Conservation (phyloP, 352 stramenopile species). For the Thalassiosira livingstoniorum region DNA sequence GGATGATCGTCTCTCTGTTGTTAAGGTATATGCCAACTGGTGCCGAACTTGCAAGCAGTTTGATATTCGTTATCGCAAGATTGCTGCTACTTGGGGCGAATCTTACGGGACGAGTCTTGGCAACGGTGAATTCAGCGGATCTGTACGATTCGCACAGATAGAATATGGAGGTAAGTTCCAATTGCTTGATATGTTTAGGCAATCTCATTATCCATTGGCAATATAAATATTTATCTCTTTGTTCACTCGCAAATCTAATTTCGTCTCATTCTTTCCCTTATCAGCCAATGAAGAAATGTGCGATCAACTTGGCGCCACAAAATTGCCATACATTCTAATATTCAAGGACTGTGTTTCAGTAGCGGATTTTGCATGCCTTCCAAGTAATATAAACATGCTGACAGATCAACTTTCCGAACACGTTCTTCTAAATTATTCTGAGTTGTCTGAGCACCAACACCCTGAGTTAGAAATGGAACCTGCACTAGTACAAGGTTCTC, state of each 20-base stretch:
- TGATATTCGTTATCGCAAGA: constrained; percentile 23
- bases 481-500: not conserved
- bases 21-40: constrained; percentile 47
- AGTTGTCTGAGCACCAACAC: not conserved
- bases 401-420: constrained; percentile 35
- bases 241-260: not conserved
- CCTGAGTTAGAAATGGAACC: not conserved
- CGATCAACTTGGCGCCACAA: constrained; percentile 32
- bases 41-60: constrained; percentile 39
- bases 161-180: constrained; percentile 29
- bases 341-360: constrained; percentile 35
- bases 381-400: constrained; percentile 28
- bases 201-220: not conserved
- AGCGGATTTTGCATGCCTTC: constrained; percentile 27
- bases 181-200: not conserved
- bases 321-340: constrained; percentile 45
- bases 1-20: constrained; percentile 21
- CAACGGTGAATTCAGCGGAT: constrained; percentile 1
- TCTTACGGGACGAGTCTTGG: not conserved
- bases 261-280: not conserved
- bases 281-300: constrained; percentile 49
- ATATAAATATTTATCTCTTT: not conserved
- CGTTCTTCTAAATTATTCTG: not conserved
- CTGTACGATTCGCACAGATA: constrained; percentile 35
- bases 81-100: constrained; percentile 14